Base-by-base conservation (phyloP, 129 eudicot species). In the Saposhnikovia divaricata region DNA sequence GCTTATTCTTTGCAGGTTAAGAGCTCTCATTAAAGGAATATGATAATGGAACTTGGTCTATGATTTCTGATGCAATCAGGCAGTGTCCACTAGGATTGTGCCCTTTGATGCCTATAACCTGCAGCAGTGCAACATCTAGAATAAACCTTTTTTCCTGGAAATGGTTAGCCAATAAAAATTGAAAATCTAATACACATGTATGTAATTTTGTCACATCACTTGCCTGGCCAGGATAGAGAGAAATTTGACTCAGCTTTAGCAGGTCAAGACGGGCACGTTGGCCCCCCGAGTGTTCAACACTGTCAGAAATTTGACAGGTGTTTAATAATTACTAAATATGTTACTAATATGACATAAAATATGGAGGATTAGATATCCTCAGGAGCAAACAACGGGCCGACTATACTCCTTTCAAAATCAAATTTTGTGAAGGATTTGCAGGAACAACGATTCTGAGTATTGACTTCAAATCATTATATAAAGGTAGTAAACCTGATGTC, bases 241-340 rank as follows among this genome's bases (percentile, higher is more conserved):
- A 96, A 85, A 90, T 89, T 15, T 92, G 95, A 81, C 81, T 90
- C 80, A 96, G 40, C 72, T 92, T 96, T 47, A 90, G 97, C 81
- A 96, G 85, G 89, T 96, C 97, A 87, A 92, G 94, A 77, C 99
- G 97, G 59, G 92, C 98, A 43, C 93, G 99, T 84, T 96, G 96
- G 74, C 99, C 99, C 76, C 97, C 99, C 43, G 99, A 96, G 87
- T 96, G 99, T 88, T 90, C 91, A 74, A 92, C 97, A 80, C 99
- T 96, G 91, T 80, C 76, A 50, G 78, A 77, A 70, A 51, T 3
- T 69, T 13, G 18, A 37, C 42, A 23, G 2, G 28, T 18, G 83
- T 47, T 40, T 28, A 74, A 76, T n/a, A 77, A 44, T 7, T 74
- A 77, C 43, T 23, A 68, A 25, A 40, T 72, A 74, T 44, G 69